Evolutionary conservation across 768 basidiomycete genomes (phyloP).

Genomic region (Lyophyllum semitale): DNA sequence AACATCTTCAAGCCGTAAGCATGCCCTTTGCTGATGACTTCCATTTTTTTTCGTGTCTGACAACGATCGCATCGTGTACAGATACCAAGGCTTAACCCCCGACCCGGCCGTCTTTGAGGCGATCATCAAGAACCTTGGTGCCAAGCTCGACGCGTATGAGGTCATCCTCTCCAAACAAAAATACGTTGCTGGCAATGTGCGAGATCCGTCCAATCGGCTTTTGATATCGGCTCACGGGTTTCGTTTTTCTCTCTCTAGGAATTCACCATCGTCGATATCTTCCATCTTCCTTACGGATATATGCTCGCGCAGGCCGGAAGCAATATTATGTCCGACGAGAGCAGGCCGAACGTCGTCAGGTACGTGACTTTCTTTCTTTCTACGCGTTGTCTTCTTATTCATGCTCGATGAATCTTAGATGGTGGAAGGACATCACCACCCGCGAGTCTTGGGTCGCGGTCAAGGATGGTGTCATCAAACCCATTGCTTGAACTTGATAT

Average conservation of each 20-base stretch:
- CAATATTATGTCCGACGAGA: conserved; percentile 8
- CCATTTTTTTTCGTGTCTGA: not conserved
- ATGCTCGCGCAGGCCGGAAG: conserved; percentile 16
- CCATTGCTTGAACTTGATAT: not conserved
- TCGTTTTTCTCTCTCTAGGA: conserved; percentile 1
- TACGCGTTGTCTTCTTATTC: not conserved
- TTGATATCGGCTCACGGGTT: not conserved
- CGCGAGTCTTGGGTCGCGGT: conserved; percentile 24
- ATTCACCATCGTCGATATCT: conserved; percentile 19
- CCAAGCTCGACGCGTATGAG: conserved; percentile 53
- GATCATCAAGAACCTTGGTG: conserved; percentile 28
- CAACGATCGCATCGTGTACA: not conserved
- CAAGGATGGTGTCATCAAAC: conserved; percentile 19
- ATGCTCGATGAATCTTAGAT: conserved; percentile 5
- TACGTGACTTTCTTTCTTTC: not conserved
- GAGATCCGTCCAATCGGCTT: conserved; percentile 10
- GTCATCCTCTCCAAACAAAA: conserved; percentile 50
- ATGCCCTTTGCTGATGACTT: not conserved
- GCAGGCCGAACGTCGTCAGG: conserved; percentile 17
- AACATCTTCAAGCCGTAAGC: conserved; percentile 52
- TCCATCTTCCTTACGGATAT: conserved; percentile 21
- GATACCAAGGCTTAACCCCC: conserved; percentile 8
- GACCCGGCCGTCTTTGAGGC: conserved; percentile 22
- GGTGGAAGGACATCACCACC: conserved; percentile 23
- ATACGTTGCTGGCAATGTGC: conserved; percentile 60